Base-by-base conservation (phyloP, 2,329 filamentous ascomycete species). In the Elsinoe perseae region DNA sequence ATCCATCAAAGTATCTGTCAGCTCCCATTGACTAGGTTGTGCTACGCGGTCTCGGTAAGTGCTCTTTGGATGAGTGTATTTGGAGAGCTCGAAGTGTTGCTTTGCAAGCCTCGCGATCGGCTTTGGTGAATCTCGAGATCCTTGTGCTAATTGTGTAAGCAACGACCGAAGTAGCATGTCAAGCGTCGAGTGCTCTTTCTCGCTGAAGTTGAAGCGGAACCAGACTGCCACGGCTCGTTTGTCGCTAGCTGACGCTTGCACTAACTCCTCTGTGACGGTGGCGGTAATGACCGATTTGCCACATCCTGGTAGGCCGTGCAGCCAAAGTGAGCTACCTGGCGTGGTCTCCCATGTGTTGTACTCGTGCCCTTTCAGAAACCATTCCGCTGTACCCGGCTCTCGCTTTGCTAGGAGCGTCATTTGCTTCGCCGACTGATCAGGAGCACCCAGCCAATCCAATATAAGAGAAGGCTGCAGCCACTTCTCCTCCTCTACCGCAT, bases 241-340 rank as follows among this genome's bases (percentile, higher is more conserved):
- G 10, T 50, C 16, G 16, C 16, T 8, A 5, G 25, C n/a, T 2
- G 3, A 30, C 16, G 10, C 6, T 2, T 2, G 9, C 10, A 32
- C 14, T 18, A 50, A 4, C 5, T 50, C 44, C 9, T 50, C 25
- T 4, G 27, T 12, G 3, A 20, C 25, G 6, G 21, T 27, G 8
- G 44, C 25, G 4, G 25, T n/a, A 18, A 50, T 32, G 14, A 50
- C 44, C n/a, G 44, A 50, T 18, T 50, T 50, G n/a, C 44, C 44
- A 32, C 44, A 50, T 18, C 44, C 44, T 9, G 44, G 27, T 18
- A 50, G 30, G 14, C 44, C 44, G 14, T 50, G 44, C 3, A 50
- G 25, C 44, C 44, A 50, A 2, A 50, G 25, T 16, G 44, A 32
- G 9, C 23, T 20, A 6, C 14, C 12, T 21, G 25, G 7, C 8